Evolutionary conservation across 257 asterid genomes (phyloP), one percentile per base, ranked within the genome.

Genomic region (Echites panduratus): DNA sequence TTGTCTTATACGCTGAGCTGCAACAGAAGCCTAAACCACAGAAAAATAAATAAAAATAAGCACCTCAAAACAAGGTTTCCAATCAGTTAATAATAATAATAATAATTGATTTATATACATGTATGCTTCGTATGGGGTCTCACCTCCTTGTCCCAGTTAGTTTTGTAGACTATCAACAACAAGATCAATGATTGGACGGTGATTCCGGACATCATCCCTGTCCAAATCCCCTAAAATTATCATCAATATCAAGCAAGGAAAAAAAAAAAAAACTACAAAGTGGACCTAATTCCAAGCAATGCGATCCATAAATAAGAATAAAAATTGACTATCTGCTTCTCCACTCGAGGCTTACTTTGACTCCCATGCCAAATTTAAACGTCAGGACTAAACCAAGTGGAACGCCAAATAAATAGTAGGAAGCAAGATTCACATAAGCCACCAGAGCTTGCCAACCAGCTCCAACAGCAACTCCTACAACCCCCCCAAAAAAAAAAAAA

Each of bases 391-490:
- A 76, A 13, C 96, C 97, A 75, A 82, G 70, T 8, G 97, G 97
- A 62, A 90, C 72, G 41, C 97, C 97, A 56, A 90, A 75, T 4
- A 89, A 4, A 45, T 87, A 90, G 78, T 90, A 90, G 79, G 94
- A 89, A 3, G 80, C 93, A 14, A 87, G 43, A 24, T 90, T 90
- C 20, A 90, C 88, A 47, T 87, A 89, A 0, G 96, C 96, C n/a
- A 89, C 96, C 38, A 87, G 64, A 7, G 94, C 88, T 85, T 90
- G 97, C 97, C 97, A 90, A 68, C 97, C 97, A 6, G 87, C 96
- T 77, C 97, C 97, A 27, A 89, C 82, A 1, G 97, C 96, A 77
- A 87, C 97, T 13, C 97, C 96, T 90, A 79, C 79, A n/a, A n/a
- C n/a, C n/a, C n/a, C n/a, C n/a, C n/a, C n/a, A n/a, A n/a, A n/a